A percentile compares a stretch with the other conserved stretches of the same genome.
These are phyloP conservation scores for Fusarium tanahbumbuense DNA, from an alignment of 2,329 filamentous ascomycete species.

Conservation along the genomic window DNA sequence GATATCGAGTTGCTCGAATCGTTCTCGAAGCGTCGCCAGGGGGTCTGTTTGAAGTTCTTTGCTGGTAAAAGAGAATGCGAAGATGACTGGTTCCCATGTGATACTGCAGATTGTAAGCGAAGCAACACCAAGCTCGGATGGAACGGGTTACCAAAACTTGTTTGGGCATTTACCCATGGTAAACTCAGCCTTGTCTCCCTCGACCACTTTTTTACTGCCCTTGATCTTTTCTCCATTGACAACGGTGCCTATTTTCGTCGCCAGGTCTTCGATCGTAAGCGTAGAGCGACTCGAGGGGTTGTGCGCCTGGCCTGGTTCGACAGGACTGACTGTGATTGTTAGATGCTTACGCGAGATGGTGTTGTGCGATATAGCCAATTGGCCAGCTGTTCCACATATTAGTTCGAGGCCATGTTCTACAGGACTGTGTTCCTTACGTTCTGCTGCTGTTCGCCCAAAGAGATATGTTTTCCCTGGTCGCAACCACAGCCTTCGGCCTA, in stretches of 20 bases:
- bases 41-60: slow-evolving; percentile 77
- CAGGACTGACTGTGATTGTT: slow-evolving; percentile 75
- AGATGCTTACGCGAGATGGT: slow-evolving; percentile 91
- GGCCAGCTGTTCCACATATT: slow-evolving; percentile 63
- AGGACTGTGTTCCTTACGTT: slow-evolving; percentile 61
- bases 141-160: slow-evolving; percentile 64
- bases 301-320: slow-evolving; percentile 73
- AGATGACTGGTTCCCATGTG: slow-evolving; percentile 81
- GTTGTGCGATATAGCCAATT: slow-evolving; percentile 78
- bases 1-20: slow-evolving; percentile 86
- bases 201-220: slow-evolving; percentile 68
- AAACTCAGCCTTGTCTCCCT: slow-evolving; percentile 66
- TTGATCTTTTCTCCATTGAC: slow-evolving; percentile 80
- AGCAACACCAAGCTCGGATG: neutral
- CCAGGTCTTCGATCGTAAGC: slow-evolving; percentile 79
- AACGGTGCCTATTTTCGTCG: slow-evolving; percentile 85
- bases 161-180: slow-evolving; percentile 77
- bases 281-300: slow-evolving; percentile 73
- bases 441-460: slow-evolving; percentile 80
- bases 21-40: slow-evolving; percentile 69
- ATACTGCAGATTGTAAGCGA: slow-evolving; percentile 63
- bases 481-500: slow-evolving; percentile 76
- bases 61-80: slow-evolving; percentile 81
- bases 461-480: slow-evolving; percentile 87
- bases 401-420: neutral